Percentiles rank a stretch among this genome's conserved stretches.
These are phyloP conservation scores for Albugo candida DNA, from an alignment of 352 stramenopile species.

Conservation along the genomic window DNA sequence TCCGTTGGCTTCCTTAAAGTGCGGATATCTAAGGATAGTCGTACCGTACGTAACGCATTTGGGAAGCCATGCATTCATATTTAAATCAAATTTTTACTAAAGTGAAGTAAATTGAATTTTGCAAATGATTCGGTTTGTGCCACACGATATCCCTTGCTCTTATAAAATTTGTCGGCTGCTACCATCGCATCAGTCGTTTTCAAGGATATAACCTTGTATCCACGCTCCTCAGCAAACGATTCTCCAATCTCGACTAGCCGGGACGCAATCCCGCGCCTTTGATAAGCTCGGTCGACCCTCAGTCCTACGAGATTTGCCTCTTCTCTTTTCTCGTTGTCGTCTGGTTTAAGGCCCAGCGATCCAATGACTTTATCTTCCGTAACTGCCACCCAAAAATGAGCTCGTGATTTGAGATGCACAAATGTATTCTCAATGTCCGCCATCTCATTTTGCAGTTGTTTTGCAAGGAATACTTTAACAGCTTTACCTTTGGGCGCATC, in stretches of 20 bases:
- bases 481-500: conserved; percentile 27
- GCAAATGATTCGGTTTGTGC: no score
- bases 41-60: no score
- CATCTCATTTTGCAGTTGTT: conserved; percentile 35
- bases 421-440: conserved; percentile 26
- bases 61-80: no score
- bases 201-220: no score
- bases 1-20: no score
- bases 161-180: no score
- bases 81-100: no score
- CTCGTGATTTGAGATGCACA: conserved; percentile 7
- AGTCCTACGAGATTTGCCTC: conserved; percentile 38
- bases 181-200: no score
- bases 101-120: no score
- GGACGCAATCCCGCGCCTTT: conserved; percentile 26
- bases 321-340: not conserved
- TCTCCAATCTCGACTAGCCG: conserved; percentile 24
- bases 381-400: conserved; percentile 48
- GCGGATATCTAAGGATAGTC: no score
- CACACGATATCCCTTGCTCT: no score
- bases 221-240: no score
- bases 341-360: conserved; percentile 34
- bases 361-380: conserved; percentile 19
- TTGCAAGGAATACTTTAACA: conserved; percentile 45
- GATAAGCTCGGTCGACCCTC: conserved; percentile 19